A percentile compares a stretch with the other conserved stretches of the same genome.
Evolutionary conservation across 768 basidiomycete genomes (phyloP).

Genomic region (Russula abietina): DNA sequence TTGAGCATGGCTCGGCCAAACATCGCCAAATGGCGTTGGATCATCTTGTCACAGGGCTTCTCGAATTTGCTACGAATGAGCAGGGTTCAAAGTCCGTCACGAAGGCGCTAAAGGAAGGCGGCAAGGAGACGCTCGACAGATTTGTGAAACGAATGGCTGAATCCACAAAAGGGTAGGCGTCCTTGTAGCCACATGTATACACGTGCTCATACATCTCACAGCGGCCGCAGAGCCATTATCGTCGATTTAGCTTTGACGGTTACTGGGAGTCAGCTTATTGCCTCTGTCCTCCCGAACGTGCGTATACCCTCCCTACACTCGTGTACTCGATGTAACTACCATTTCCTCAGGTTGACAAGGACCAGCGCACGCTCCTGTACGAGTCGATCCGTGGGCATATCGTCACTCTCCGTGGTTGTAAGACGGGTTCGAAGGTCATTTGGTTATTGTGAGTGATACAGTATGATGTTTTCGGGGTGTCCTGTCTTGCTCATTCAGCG

Average conservation of each 20-base stretch:
- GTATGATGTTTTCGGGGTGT: neutral
- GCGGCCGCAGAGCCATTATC: conserved; percentile 74
- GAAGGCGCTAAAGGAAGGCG: conserved; percentile 82
- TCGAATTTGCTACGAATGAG: conserved; percentile 74
- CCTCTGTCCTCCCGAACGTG: conserved; percentile 72
- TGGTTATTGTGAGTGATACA: conserved; percentile 71
- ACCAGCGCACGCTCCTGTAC: conserved; percentile 74
- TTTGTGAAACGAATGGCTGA: conserved; percentile 82
- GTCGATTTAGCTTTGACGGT: conserved; percentile 80
- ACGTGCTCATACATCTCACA: conserved; percentile 26
- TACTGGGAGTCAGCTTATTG: conserved; percentile 81
- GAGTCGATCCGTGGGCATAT: conserved; percentile 85
- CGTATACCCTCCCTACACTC: conserved; percentile 24
- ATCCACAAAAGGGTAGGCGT: conserved; percentile 64
- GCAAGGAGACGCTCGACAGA: conserved; percentile 65
- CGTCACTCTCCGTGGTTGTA: conserved; percentile 84
- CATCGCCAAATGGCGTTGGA: conserved; percentile 74
- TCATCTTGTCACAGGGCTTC: conserved; percentile 67
- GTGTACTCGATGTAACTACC: neutral
- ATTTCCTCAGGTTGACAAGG: conserved; percentile 65
- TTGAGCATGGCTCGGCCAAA: conserved; percentile 76
- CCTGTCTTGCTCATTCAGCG: neutral
- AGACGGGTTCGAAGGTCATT: conserved; percentile 87
- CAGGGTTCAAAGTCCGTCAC: conserved; percentile 85
- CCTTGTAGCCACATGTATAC: neutral